Base-by-base conservation (phyloP, 805 yeast species). In the Wickerhamomyces rabaulensis region DNA sequence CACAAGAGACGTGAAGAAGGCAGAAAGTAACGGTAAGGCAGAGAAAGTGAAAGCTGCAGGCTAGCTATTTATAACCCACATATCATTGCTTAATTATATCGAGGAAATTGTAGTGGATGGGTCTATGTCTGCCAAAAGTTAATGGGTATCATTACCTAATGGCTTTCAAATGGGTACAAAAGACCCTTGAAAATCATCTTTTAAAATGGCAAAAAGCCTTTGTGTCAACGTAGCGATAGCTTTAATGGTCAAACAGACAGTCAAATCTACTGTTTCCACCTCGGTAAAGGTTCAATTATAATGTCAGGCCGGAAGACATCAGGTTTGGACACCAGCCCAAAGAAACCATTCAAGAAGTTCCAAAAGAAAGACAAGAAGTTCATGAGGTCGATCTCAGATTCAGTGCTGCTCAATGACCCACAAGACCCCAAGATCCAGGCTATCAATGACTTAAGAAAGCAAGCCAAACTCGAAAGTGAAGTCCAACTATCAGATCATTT, bases 1-100 rank as follows among this genome's bases (percentile, higher is more conserved):
- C 3, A 47, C 48, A 2, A 52, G 58, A 37, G 52, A 51, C 10
- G 40, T 31, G 10, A 36, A 17, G 19, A 39, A 42, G 20, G 19
- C 22, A 9, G 35, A 36, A 3, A 39, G 26, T 5, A 39, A 26
- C 6, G 26, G 21, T 13, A 26, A n/a, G 19, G 13, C 42, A 29
- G 27, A 43, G 10, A 39, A 17, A 20, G 10, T n/a, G 20, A 41
- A 15, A 41, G 39, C 20, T 2, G 6, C 10, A 4, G 29, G 17
- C 16, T 38, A 16, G 23, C 21, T 23, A 15, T 15, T 15, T 12
- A 43, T 8, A 12, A n/a, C 15, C 16, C 8, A 22, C 23, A 22
- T 6, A 22, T 22, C 23, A 22, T 22, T 22, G 23, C 23, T 6
- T 6, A 22, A 6, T 6, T 22, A 6, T 8, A 22, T 22, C 8